Base-by-base conservation (phyloP, 352 stramenopile genomes). In the Phytopythium delawarense region DNA sequence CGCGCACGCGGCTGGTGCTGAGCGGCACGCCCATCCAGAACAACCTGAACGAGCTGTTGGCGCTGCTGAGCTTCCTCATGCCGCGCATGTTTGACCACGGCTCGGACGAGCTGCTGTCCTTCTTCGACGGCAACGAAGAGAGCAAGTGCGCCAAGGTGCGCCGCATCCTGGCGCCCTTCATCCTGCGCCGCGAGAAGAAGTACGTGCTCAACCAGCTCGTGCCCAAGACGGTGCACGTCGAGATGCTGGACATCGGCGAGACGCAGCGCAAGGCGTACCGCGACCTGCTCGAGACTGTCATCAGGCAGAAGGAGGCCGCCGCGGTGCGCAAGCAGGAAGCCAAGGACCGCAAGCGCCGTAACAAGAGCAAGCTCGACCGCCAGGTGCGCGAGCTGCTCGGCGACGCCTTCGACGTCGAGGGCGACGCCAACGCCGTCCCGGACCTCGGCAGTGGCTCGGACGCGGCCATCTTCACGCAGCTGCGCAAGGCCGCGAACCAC, bases 401-500 rank as follows among this genome's bases (percentile, higher is more conserved):
- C 7, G 61, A 77, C 7, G n/a, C 44, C 18, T 48, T 55, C 50
- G 23, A 64, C 12, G 8, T 48, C 18, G n/a, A 46, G 11, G 13
- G 44, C 42, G 35, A 64, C 39, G 25, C 45, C 28, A n/a, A 49
- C n/a, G 32, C 18, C 13, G n/a, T 6, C 1, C 6, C 57, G 21
- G 45, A 63, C 6, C 13, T 44, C 3, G 12, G 23, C 4, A 44
- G 52, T 21, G 73, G 66, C 20, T 88, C 63, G 52, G 74, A 89
- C 42, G 66, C 64, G 0, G 69, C 75, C 16, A 98, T 91, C 37
- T 99, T 99, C 75, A 98, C 96, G 13, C 83, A 98, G 62, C 77
- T 99, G 40, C 85, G 97, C 12, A 99, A 99, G 71, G 96, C 92
- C 2, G 96, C 97, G 0, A 99, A 99, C 69, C 97, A 99, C 67